Conservation (phyloP, 495 filamentous ascomycete genomes). For the Aspergillus mulundensis region DNA sequence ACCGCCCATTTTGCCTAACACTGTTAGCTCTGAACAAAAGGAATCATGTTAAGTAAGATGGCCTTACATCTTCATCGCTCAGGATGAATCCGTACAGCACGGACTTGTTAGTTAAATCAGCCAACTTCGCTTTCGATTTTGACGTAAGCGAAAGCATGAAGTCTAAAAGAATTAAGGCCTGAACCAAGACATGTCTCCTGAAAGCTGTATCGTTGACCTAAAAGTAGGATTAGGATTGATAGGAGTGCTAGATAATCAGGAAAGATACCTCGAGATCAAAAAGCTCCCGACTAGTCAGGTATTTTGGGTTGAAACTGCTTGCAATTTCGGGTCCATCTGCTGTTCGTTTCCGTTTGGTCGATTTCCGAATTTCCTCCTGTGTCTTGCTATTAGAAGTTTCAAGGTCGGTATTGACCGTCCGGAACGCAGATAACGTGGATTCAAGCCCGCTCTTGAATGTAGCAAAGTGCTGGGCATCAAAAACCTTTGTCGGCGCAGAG, state of each 20-base stretch:
- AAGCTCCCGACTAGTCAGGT: constrained; percentile 88
- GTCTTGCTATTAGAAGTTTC: constrained; percentile 46
- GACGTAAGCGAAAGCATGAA: constrained; percentile 85
- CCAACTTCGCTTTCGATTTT: constrained; percentile 73
- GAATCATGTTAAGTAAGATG: background rate
- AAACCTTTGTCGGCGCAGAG: constrained; percentile 80
- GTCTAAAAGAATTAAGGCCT: constrained; percentile 88
- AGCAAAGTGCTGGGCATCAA: constrained; percentile 63
- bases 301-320: constrained; percentile 90
- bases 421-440: constrained; percentile 74
- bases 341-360: constrained; percentile 68
- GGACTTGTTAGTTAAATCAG: constrained; percentile 74
- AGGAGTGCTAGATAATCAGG: background rate
- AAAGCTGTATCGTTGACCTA: constrained; percentile 92
- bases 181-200: constrained; percentile 86
- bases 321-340: constrained; percentile 59
- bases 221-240: constrained; percentile 1
- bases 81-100: constrained; percentile 76
- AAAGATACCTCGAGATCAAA: constrained; percentile 83
- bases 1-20: constrained; percentile 67
- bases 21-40: constrained; percentile 26
- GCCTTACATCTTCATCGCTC: constrained; percentile 73
- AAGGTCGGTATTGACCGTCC: constrained; percentile 68
- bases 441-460: constrained; percentile 77
- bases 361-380: constrained; percentile 56